Conservation (phyloP, 768 basidiomycete species). For the Suillus subluteus region DNA sequence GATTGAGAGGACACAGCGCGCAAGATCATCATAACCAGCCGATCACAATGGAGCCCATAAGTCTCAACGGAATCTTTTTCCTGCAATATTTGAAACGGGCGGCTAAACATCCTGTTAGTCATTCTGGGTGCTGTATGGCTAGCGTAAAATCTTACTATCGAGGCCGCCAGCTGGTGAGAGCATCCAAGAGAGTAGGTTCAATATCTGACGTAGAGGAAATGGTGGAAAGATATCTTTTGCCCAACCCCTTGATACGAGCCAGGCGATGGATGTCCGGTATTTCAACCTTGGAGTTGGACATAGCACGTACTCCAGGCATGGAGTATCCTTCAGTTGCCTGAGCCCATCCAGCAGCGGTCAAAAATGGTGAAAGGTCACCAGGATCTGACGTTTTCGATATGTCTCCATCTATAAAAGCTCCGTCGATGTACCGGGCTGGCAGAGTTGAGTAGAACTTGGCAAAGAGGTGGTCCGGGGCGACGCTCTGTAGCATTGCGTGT, state of each 20-base stretch:
- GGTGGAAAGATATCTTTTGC: background rate
- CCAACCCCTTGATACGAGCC: background rate
- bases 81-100: background rate
- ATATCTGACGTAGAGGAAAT: background rate
- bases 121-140: background rate
- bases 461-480: background rate
- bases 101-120: background rate
- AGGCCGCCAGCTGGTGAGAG: background rate
- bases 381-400: background rate
- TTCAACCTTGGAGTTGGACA: background rate
- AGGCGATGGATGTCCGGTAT: background rate
- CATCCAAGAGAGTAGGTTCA: background rate
- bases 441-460: background rate
- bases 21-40: background rate
- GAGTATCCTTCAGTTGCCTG: background rate
- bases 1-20: too few species aligned
- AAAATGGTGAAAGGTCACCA: background rate
- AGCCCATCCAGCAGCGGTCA: background rate
- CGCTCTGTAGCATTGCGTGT: background rate
- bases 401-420: background rate
- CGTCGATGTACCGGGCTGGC: background rate
- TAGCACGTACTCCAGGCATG: background rate
- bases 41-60: background rate
- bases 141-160: background rate
- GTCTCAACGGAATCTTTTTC: background rate